Percentiles rank a stretch among this genome's conserved stretches.
Evolutionary conservation across 2,329 filamentous ascomycete genomes (phyloP).

Genomic region (Hypoxylon sp.): DNA sequence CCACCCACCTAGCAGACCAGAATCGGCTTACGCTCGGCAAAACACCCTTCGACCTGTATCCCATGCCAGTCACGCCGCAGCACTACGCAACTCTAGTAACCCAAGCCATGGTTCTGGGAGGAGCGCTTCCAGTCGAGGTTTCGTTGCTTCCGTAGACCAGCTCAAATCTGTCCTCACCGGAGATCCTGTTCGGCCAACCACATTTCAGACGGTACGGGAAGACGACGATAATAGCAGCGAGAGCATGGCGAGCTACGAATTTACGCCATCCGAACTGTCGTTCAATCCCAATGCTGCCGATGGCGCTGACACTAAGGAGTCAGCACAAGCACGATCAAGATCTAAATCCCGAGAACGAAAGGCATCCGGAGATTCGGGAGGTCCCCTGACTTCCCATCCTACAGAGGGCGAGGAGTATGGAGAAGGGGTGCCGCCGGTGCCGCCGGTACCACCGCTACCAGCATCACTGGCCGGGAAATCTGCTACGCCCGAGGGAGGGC

Average conservation of each 20-base stretch:
- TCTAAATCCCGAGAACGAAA: conserved; percentile 45
- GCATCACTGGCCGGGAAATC: conserved; percentile 40
- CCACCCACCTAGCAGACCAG: conserved; percentile 50
- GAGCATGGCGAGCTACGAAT: conserved; percentile 75
- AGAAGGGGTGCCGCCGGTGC: conserved; percentile 61
- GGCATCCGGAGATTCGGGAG: conserved; percentile 38
- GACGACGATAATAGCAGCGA: conserved; percentile 66
- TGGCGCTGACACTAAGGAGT: conserved; percentile 43
- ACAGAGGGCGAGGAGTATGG: conserved; percentile 45
- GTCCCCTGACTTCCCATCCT: conserved; percentile 43
- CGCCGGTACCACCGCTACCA: conserved; percentile 65
- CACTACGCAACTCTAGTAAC: conserved; percentile 62
- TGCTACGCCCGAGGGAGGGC: conserved; percentile 31
- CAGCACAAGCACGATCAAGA: conserved; percentile 29
- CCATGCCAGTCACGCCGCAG: conserved; percentile 49
- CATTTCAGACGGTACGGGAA: conserved; percentile 50
- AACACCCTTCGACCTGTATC: conserved; percentile 60
- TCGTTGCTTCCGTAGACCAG: conserved; percentile 69
- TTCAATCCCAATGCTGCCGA: conserved; percentile 57
- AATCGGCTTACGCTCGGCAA: conserved; percentile 59
- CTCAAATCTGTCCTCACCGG: conserved; percentile 68
- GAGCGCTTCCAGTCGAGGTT: conserved; percentile 55
- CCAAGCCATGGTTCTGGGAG: conserved; percentile 58
- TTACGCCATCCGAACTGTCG: conserved; percentile 71
- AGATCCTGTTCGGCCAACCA: conserved; percentile 52